Conservation (phyloP, 2,329 filamentous ascomycete genomes). For the Pseudogymnoascus sp. region DNA sequence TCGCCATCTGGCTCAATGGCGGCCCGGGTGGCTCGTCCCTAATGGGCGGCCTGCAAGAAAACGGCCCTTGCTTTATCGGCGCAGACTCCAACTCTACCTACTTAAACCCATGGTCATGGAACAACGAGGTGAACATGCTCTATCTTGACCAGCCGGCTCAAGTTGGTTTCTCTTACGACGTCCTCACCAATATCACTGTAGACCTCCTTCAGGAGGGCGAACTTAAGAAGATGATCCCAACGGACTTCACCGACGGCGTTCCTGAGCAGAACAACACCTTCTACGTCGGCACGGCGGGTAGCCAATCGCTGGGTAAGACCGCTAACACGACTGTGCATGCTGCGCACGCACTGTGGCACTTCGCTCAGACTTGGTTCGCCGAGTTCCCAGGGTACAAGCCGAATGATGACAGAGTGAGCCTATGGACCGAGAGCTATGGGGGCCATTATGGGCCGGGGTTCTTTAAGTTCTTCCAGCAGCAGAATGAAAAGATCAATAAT, state of each 20-base stretch:
- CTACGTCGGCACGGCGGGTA: slow-evolving; percentile 47
- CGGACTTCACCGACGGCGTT: slow-evolving; percentile 30
- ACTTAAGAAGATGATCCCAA: slow-evolving; percentile 28
- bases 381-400: slow-evolving; percentile 50
- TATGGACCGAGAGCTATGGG: slow-evolving; percentile 62
- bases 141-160: slow-evolving; percentile 56
- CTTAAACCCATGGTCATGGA: slow-evolving; percentile 55
- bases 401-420: slow-evolving; percentile 47
- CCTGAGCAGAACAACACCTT: slow-evolving; percentile 47
- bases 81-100: slow-evolving; percentile 37
- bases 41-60: slow-evolving; percentile 52
- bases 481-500: slow-evolving; percentile 50
- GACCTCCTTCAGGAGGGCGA: slow-evolving; percentile 34
- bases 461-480: slow-evolving; percentile 47
- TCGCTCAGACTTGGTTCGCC: slow-evolving; percentile 49
- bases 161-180: slow-evolving; percentile 64
- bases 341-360: slow-evolving; percentile 48
- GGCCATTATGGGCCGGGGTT: slow-evolving; percentile 62
- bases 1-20: slow-evolving; percentile 59
- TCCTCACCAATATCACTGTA: slow-evolving; percentile 53
- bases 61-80: slow-evolving; percentile 39
- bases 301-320: slow-evolving; percentile 33
- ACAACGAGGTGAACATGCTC: slow-evolving; percentile 49
- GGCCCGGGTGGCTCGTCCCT: slow-evolving; percentile 57
- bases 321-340: slow-evolving; percentile 43